Percentiles rank a stretch among this genome's conserved stretches.
phyloP scores from a whole-genome alignment of 305 asterid species.

The Ruellia speciosa region DNA sequence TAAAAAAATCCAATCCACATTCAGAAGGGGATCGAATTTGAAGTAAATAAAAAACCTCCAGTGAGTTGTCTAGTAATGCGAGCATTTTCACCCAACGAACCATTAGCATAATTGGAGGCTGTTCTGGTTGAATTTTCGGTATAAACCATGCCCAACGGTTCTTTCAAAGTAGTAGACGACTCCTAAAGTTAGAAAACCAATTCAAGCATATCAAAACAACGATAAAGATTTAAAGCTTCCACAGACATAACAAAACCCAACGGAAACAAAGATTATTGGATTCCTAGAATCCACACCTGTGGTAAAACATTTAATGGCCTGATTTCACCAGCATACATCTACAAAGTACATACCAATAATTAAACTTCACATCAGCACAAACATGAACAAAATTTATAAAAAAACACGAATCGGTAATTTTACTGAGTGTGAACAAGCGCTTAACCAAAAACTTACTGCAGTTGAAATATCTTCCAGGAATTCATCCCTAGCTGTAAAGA shows the following conservation, averaged over 20 bases:
- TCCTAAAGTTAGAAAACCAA: constrained; percentile 38
- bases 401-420: not conserved
- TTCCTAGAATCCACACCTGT: constrained; percentile 47
- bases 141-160: constrained; percentile 52
- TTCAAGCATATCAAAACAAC: constrained; percentile 15
- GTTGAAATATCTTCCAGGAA: constrained; percentile 60
- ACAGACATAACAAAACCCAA: constrained; percentile 11
- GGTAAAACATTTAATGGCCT: constrained; percentile 57
- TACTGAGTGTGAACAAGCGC: too few species aligned
- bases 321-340: constrained; percentile 72
- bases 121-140: constrained; percentile 34
- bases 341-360: constrained; percentile 20
- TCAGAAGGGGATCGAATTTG: constrained; percentile 1
- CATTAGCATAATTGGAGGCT: constrained; percentile 29
- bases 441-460: constrained; percentile 41
- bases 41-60: constrained; percentile 42
- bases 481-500: constrained; percentile 49
- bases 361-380: constrained; percentile 9
- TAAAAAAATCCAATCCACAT: constrained; percentile 9
- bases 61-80: constrained; percentile 1
- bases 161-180: constrained; percentile 44
- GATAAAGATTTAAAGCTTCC: too few species aligned
- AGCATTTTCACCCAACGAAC: constrained; percentile 24
- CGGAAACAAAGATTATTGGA: constrained; percentile 8
- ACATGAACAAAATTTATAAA: not conserved